phyloP scores from a whole-genome alignment of 805 yeast genomes.

The Clavispora fructus region DNA sequence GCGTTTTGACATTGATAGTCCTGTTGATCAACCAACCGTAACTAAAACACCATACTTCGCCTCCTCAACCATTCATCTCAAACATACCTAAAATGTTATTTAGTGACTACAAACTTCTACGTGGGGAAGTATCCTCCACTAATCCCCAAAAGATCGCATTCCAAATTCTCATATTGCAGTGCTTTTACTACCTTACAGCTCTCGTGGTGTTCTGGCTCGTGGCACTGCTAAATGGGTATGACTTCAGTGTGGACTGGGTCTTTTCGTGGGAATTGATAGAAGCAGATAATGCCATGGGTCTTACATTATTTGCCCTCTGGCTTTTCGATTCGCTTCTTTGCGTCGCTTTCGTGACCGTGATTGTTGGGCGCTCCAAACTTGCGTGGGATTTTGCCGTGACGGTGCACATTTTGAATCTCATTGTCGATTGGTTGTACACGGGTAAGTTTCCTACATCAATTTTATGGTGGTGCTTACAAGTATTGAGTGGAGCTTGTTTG shows the following conservation, averaged over 20 bases:
- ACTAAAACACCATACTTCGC: background rate
- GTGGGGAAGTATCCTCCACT: background rate
- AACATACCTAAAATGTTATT: background rate
- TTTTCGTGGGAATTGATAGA: conserved; percentile 77
- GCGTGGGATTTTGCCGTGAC: conserved; percentile 98
- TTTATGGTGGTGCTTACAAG: conserved; percentile 83
- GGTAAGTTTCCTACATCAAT: conserved; percentile 63
- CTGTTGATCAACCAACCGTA: background rate
- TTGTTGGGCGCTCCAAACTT: conserved; percentile 87
- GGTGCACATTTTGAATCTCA: conserved; percentile 72
- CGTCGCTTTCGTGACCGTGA: conserved; percentile 75
- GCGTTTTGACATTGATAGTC: background rate
- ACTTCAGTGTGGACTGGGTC: conserved; percentile 62
- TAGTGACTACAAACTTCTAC: background rate
- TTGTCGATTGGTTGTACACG: conserved; percentile 62
- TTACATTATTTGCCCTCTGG: conserved; percentile 74
- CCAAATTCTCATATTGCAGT: conserved; percentile 76
- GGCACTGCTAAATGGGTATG: conserved; percentile 66
- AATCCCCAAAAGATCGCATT: conserved; percentile 19
- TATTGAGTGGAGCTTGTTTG: conserved; percentile 60
- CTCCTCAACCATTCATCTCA: background rate
- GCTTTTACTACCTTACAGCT: conserved; percentile 75
- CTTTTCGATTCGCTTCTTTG: conserved; percentile 75
- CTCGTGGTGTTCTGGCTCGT: conserved; percentile 57
- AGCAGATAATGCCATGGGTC: conserved; percentile 73